Evolutionary conservation across 1,284 basidiomycete species (phyloP), one percentile per base, ranked within the genome.

Genomic region (Papiliotrema terrestris): DNA sequence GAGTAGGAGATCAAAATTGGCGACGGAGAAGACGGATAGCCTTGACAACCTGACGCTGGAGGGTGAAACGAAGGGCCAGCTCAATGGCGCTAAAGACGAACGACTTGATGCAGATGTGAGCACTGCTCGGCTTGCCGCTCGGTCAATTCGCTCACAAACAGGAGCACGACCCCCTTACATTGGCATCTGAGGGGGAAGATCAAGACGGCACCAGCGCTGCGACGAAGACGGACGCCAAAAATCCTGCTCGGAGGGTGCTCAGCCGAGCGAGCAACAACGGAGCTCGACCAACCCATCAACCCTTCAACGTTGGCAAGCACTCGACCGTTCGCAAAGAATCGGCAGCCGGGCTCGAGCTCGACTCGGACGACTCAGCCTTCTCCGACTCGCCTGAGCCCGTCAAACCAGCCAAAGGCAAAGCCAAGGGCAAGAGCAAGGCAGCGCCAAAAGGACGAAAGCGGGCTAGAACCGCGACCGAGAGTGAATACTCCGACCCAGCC

Each of bases 1-100:
- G 8, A 36, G 55, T 8, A 54, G 65, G 42, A 51, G 64, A 20
- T 72, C 71, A 9, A 65, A 65, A 54, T 59, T 73, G n/a, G 59
- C 63, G 8, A 49, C 58, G 8, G 69, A 70, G 38, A 68, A 72
- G 56, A 73, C 72, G 6, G 58, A 54, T 5, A 70, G 68, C 39
- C 57, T 58, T 2, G 72, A 74, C 45, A 72, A 74, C 45, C 54
- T 71, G 43, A 73, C 72, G 1, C 66, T 72, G 25, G 54, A 52
- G 22, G 39, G 15, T 41, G 39, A 14, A 45, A 5, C 11, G 29
- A 32, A 32, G 29, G 29, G 6, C 11, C 6, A 11, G 5, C 11
- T 11, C 11, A 11, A 11, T 11, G 29, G 29, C 5, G 29, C 11
- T 11, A 32, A 32, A 32, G 29, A 32, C 5, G 29, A 32, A 32